A percentile compares a stretch with the other conserved stretches of the same genome.
These are phyloP conservation scores for Theobroma cacao DNA, from an alignment of 345 rosid genomes.

Conservation along the genomic window DNA sequence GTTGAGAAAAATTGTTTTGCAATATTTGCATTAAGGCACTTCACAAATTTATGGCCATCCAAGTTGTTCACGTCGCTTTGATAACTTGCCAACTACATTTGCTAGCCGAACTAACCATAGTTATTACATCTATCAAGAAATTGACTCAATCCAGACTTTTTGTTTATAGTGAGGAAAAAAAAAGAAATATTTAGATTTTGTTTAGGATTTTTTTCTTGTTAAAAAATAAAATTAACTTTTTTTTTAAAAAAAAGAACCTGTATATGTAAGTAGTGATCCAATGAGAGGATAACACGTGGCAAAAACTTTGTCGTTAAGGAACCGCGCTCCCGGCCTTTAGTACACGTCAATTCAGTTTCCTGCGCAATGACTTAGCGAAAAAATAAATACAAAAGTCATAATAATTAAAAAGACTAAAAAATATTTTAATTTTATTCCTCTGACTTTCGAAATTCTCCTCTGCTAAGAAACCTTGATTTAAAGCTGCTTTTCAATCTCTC, in stretches of 20 bases:
- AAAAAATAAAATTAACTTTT: no score
- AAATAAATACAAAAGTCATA: background rate
- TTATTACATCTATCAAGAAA: no score
- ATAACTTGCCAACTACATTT: background rate
- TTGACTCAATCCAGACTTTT: no score
- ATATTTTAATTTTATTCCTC: background rate
- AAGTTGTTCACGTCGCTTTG: background rate
- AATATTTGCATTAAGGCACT: background rate
- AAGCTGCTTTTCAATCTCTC: background rate
- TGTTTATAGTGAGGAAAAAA: no score
- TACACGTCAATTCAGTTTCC: background rate
- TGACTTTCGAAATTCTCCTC: background rate
- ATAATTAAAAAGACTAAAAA: background rate
- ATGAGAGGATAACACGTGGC: background rate
- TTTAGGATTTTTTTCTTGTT: no score
- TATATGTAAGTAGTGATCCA: no score
- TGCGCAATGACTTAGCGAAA: no score
- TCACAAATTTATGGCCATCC: background rate
- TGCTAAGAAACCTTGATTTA: background rate
- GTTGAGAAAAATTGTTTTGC: background rate
- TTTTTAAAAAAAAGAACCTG: no score
- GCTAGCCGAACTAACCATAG: no score
- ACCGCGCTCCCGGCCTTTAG: background rate
- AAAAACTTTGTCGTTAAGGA: background rate
- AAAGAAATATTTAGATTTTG: no score